Evolutionary conservation across 352 stramenopile species (phyloP).

Genomic region (Phytopythium helicoides): DNA sequence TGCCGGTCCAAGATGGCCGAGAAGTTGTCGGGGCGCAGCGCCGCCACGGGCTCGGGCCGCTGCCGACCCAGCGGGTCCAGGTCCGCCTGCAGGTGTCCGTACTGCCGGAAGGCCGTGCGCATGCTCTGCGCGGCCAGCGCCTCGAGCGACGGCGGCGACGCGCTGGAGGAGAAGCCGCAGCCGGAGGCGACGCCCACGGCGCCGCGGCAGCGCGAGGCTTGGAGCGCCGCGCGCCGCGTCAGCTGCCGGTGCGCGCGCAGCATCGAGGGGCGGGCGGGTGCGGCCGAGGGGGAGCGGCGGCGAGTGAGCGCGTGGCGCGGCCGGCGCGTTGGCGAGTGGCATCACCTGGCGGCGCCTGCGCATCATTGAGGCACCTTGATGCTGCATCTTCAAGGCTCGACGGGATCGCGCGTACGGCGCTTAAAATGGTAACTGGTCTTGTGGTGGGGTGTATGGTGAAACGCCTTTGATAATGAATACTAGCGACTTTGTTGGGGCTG

Average conservation of each 20-base stretch:
- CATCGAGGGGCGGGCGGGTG: constrained; percentile 23
- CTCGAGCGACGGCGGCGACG: constrained; percentile 49
- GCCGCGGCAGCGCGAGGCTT: constrained; percentile 16
- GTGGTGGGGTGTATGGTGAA: too few species aligned
- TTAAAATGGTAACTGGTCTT: too few species aligned
- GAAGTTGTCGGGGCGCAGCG: constrained; percentile 47
- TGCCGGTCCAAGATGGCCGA: constrained; percentile 37
- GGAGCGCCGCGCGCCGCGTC: constrained; percentile 23
- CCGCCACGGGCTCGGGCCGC: constrained; percentile 21
- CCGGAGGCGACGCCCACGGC: constrained; percentile 3
- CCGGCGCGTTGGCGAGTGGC: constrained; percentile 1
- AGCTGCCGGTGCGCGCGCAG: constrained; percentile 48
- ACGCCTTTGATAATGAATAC: too few species aligned
- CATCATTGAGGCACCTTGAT: too few species aligned
- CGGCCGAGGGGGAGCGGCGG: not conserved
- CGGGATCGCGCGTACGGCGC: too few species aligned
- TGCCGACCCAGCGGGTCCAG: constrained; percentile 60
- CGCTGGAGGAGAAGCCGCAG: constrained; percentile 34
- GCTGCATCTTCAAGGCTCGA: too few species aligned
- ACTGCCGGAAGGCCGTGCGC: constrained; percentile 68
- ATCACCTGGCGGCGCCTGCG: not conserved
- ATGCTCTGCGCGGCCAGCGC: constrained; percentile 64
- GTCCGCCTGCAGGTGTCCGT: constrained; percentile 72
- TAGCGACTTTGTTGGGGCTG: too few species aligned
- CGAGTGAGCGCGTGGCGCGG: not conserved